Conservation (phyloP, 768 basidiomycete genomes). For the Boletus coccyginus region DNA sequence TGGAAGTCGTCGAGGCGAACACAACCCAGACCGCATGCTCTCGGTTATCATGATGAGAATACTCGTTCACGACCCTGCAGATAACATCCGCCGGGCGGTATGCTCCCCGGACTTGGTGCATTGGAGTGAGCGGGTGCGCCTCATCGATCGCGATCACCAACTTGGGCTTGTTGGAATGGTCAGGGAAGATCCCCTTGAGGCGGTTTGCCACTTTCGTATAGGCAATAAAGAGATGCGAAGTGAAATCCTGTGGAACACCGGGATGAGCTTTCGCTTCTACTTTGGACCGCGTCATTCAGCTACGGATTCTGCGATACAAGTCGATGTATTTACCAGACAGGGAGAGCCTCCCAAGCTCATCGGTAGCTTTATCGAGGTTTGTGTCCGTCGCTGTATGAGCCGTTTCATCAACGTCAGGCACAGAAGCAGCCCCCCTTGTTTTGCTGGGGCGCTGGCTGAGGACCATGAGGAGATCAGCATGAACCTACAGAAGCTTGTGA, state of each 20-base stretch:
- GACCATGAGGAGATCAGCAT: not conserved
- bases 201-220: not conserved
- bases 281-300: not conserved
- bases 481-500: not conserved
- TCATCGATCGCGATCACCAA: conserved; percentile 18
- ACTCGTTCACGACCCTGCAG: not conserved
- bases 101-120: no score
- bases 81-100: conserved; percentile 8
- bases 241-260: not conserved
- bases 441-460: not conserved
- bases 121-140: conserved; percentile 1
- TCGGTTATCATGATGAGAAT: not conserved
- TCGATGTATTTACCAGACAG: not conserved
- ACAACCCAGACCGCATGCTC: not conserved
- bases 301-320: not conserved
- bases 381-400: not conserved
- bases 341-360: no score
- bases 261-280: not conserved
- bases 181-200: not conserved
- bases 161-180: not conserved
- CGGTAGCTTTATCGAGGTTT: no score
- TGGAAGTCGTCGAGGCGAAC: not conserved
- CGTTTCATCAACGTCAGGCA: not conserved
- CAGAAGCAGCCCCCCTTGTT: not conserved
- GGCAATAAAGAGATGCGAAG: not conserved